Conservation (phyloP, 2,329 filamentous ascomycete genomes). For the Lachnellula arida region DNA sequence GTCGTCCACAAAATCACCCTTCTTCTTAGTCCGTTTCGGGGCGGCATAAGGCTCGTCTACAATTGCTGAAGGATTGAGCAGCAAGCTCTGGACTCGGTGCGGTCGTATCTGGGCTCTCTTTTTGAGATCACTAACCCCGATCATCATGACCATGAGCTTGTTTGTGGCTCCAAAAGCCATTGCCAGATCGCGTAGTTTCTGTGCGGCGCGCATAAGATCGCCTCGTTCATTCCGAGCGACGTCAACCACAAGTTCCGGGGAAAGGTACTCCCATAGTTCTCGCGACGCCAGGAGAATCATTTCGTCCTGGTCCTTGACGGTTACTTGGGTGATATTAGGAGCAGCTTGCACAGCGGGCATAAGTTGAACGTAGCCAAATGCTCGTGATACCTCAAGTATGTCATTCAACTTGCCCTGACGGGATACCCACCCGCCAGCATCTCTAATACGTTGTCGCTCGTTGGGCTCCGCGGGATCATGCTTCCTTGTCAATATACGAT, state of each 20-base stretch:
- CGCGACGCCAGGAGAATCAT: slow-evolving; percentile 87
- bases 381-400: slow-evolving; percentile 81
- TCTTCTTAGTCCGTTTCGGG: slow-evolving; percentile 61
- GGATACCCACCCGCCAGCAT: slow-evolving; percentile 93
- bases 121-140: slow-evolving; percentile 87
- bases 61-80: slow-evolving; percentile 71
- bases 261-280: slow-evolving; percentile 93
- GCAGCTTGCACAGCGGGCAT: slow-evolving; percentile 92
- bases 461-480: slow-evolving; percentile 85
- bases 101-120: slow-evolving; percentile 69
- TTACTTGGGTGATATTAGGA: slow-evolving; percentile 74
- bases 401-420: slow-evolving; percentile 93
- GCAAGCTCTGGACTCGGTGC: slow-evolving; percentile 71
- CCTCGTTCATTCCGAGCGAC: slow-evolving; percentile 79
- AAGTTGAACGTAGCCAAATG: slow-evolving; percentile 90
- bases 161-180: slow-evolving; percentile 91
- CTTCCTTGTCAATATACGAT: slow-evolving; percentile 80
- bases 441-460: slow-evolving; percentile 84
- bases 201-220: slow-evolving; percentile 90
- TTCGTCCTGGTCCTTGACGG: slow-evolving; percentile 82
- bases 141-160: slow-evolving; percentile 99
- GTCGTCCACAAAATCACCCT: slow-evolving; percentile 63
- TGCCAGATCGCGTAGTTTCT: slow-evolving; percentile 89
- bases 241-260: slow-evolving; percentile 85
- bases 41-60: slow-evolving; percentile 65